Base-by-base conservation (phyloP, 2,329 filamentous ascomycete genomes). In the Epicoccum sorghinum region DNA sequence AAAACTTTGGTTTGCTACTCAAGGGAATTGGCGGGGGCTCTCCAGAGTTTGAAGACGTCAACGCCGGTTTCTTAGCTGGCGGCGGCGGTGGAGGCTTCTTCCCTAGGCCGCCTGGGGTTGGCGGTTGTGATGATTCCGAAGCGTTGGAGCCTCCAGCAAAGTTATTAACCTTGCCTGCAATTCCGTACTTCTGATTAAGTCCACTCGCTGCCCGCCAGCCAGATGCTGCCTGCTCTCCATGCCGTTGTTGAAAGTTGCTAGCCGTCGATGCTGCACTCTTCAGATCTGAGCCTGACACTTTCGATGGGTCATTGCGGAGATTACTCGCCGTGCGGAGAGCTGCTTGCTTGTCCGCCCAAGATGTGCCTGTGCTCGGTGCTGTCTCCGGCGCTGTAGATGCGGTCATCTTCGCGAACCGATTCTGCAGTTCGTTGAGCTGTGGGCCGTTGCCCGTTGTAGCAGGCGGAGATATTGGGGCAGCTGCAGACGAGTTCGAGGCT, bases 181-280 rank as follows among this genome's bases (percentile, higher is more conserved):
- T 75, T 3, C 83, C 83, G 61, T 88, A 88, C 67, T 85, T 87
- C 66, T 87, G 82, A 49, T 86, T 84, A 50, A 87, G 62, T 1
- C 75, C 78, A 56, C 82, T 83, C 4, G 86, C 86, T 18, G 79
- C 80, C 65, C 80, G 78, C 64, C 82, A 79, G 0, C 87, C 87
- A 5, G 83, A 76, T 1, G 83, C 82, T 5, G 89, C 83, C 68
- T 90, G 86, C 14, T 88, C 87, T 3, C 87, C 84, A 64, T 91
- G 87, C 25, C 87, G 78, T 68, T 90, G 84, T 12, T 86, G 85
- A 71, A 91, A 89, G 66, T 88, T 88, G 58, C 85, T 87, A 35
- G 83, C 82, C 33, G 86, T 89, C 25, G 80, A 79, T 1, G 84
- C 87, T 12, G 86, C 83, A 35, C 79, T 75, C 54, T 78, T 80